phyloP scores from a whole-genome alignment of 495 filamentous ascomycete species.

The Hypoxylon intermedium region DNA sequence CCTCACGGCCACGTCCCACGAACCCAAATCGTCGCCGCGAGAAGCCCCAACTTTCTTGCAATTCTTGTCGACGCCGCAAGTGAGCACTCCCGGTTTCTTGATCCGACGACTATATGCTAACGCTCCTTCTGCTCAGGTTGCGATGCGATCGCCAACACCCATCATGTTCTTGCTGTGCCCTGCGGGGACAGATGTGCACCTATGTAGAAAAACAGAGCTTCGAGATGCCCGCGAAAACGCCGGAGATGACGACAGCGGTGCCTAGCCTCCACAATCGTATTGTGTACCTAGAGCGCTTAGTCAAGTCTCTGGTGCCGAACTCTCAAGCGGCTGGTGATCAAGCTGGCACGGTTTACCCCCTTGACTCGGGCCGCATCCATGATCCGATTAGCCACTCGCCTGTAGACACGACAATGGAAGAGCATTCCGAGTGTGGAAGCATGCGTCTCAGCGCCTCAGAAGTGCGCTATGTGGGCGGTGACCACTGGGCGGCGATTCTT shows the following conservation, averaged over 20 bases:
- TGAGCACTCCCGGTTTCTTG: conserved; percentile 21
- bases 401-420: conserved; percentile 18
- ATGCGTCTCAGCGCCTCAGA: conserved; percentile 42
- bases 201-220: background rate
- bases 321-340: background rate
- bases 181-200: background rate
- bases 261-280: background rate
- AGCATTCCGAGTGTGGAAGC: conserved; percentile 43
- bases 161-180: conserved; percentile 27
- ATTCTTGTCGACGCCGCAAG: conserved; percentile 46
- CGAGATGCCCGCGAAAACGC: background rate
- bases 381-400: background rate
- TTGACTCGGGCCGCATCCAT: background rate
- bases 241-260: background rate
- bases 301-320: background rate
- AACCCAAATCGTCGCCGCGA: conserved; percentile 33
- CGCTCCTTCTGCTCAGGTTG: conserved; percentile 16
- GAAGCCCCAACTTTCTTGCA: conserved; percentile 48
- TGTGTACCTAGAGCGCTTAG: background rate
- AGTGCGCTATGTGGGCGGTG: conserved; percentile 47
- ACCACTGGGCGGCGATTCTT: conserved; percentile 54
- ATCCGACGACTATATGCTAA: background rate
- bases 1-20: background rate
- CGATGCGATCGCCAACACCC: conserved; percentile 43
- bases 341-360: background rate